Base-by-base conservation (phyloP, 306 rosid species). In the Abrus pulchellus region DNA sequence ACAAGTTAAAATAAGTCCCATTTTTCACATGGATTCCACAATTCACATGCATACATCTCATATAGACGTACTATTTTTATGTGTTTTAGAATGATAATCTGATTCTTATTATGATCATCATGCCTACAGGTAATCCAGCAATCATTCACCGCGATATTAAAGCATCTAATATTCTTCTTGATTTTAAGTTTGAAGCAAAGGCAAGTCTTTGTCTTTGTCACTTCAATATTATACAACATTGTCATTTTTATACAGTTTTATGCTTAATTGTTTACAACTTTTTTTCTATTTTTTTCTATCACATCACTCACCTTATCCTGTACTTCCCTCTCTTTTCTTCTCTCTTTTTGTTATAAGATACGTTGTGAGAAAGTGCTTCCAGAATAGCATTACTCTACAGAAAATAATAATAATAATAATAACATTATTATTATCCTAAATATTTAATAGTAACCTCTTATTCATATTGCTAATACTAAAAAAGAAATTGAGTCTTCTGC, bases 141-240 rank as follows among this genome's bases (percentile, higher is more conserved):
- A 83, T 88, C 83, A 84, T 90, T 70, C 94, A 90, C 57, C 92
- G 94, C 9, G 91, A 88, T 73, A 90, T 90, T 63, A 90, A 90
- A 76, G 89, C 90, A 49, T 83, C 92, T 11, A 90, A 90, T 74
- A 84, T 90, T 83, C 94, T 90, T 75, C 86, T 86, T 65, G 85
- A 90, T 80, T 80, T 61, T 29, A 67, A 79, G 63, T 90, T 86
- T 59, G 89, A 90, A 68, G 85, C 88, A 43, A 88, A 84, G 92
- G 94, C 86, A 57, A 49, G 78, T 10, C 40, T 67, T 28, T 36
- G 40, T 36, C 40, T 2, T 36, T 2, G 4, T 4, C 4, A 2
- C 40, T 36, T 36, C 3, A 36, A 36, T 36, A 36, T 36, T 2
- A 12, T 53, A 78, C 3, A 45, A 14, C 38, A 5, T 1, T 33